Evolutionary conservation across 495 filamentous ascomycete genomes (phyloP), one percentile per base, ranked within the genome.

Genomic region (Aspergillus diversus): DNA sequence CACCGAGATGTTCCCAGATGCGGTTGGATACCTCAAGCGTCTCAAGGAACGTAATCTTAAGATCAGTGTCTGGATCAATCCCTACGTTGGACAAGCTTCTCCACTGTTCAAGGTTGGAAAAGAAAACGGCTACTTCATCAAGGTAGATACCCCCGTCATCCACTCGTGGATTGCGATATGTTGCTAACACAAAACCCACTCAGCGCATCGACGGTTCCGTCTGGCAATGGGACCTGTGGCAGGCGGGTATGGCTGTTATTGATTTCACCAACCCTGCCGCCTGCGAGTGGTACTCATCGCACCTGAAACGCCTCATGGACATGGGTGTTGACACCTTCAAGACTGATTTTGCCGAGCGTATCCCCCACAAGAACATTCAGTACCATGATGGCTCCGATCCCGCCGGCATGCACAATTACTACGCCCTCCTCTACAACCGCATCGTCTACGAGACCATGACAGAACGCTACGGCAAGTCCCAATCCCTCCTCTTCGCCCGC

Each of bases 141-240:
- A 87, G 76, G 75, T 78, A 61, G 35, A 61, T 37, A 17, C 17
- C 42, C 51, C 57, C 33, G 3, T 0, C 27, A 27, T 15, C 31
- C 50, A n/a, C 4, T 27, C 46, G n/a, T 8, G 32, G 5, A 4
- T 34, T 46, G 9, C 34, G 5, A 13, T 16, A 2, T 12, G 21
- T 32, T 48, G 55, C 49, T 37, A 16, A 58, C 13, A 11, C 12
- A 46, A 31, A 27, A 27, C 46, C 34, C 54, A 34, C 39, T 17
- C 55, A 79, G 77, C 84, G 87, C 17, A 84, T 77, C 57, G 88
- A 92, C 61, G 88, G 86, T 17, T 87, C 89, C 57, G 74, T 91
- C 27, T 91, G 84, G 81, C 87, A 91, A 73, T 90, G 87, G 86
- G 89, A 90, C 66, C 73, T 88, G 39, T 91, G 88, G 88, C 87